A percentile compares a stretch with the other conserved stretches of the same genome.
These are phyloP conservation scores for Cyanodermella asteris DNA, from an alignment of 2,329 filamentous ascomycete genomes.

Conservation along the genomic window DNA sequence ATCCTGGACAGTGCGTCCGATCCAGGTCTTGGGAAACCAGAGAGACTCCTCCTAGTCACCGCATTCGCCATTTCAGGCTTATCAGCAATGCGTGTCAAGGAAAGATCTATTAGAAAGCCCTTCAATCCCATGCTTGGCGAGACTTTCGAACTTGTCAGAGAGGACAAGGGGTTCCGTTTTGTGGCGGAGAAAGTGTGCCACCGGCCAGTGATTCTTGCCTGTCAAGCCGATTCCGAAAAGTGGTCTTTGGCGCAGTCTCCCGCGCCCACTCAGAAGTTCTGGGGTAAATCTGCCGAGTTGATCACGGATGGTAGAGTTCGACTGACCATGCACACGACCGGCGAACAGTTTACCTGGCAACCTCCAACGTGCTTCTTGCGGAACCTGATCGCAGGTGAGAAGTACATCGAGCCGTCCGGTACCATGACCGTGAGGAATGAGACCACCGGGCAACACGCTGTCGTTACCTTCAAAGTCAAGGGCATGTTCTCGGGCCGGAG, in stretches of 20 bases:
- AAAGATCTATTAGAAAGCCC: slow-evolving; percentile 81
- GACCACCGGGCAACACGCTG: slow-evolving; percentile 57
- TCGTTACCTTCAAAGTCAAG: slow-evolving; percentile 80
- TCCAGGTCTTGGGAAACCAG: slow-evolving; percentile 32
- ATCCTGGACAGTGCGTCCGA: slow-evolving; percentile 55
- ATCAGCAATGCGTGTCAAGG: slow-evolving; percentile 61
- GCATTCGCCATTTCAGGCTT: slow-evolving; percentile 83
- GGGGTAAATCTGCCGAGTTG: slow-evolving; percentile 90
- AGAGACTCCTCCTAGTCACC: slow-evolving; percentile 64
- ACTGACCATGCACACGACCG: slow-evolving; percentile 49
- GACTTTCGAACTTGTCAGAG: slow-evolving; percentile 77
- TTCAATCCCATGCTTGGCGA: slow-evolving; percentile 96
- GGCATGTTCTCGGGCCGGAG: slow-evolving; percentile 93
- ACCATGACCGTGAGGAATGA: slow-evolving; percentile 76
- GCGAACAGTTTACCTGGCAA: slow-evolving; percentile 75
- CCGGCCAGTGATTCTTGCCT: slow-evolving; percentile 75
- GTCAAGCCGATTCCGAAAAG: slow-evolving; percentile 65
- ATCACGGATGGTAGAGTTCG: slow-evolving; percentile 77
- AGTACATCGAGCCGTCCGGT: slow-evolving; percentile 88
- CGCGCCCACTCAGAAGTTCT: slow-evolving; percentile 86
- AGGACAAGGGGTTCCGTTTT: slow-evolving; percentile 71
- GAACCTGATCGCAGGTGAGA: slow-evolving; percentile 94
- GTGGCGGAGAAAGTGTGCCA: slow-evolving; percentile 92
- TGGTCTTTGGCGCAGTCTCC: slow-evolving; percentile 84
- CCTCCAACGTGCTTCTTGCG: slow-evolving; percentile 76